Percentiles rank a stretch among this genome's conserved stretches.
Conservation (phyloP, 1,139 yeast genomes). For the Zygoascus meyerae region DNA sequence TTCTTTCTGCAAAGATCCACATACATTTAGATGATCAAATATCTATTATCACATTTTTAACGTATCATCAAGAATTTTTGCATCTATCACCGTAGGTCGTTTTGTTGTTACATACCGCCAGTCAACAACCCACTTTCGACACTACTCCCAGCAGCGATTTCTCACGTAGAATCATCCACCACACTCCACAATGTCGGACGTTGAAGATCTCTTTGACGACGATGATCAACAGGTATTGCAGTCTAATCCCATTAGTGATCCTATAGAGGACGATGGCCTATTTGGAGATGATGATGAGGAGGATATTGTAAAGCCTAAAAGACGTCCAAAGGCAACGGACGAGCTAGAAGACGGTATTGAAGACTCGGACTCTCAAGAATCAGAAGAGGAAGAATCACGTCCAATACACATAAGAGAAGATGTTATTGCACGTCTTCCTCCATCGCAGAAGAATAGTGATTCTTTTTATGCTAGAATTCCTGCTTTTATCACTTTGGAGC, state of each 20-base stretch:
- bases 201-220: slow-evolving; percentile 11
- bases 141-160: too few species aligned
- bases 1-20: too few species aligned
- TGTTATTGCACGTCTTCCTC: slow-evolving; percentile 70
- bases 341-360: slow-evolving; percentile 19
- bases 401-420: slow-evolving; percentile 37
- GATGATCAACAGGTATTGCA: not conserved
- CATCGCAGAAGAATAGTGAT: slow-evolving; percentile 41
- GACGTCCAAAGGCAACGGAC: slow-evolving; percentile 9
- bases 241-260: not conserved
- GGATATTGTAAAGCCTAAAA: slow-evolving; percentile 3
- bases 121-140: too few species aligned
- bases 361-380: slow-evolving; percentile 4
- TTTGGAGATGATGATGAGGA: slow-evolving; percentile 10
- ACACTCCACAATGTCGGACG: slow-evolving; percentile 14
- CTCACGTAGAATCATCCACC: not conserved
- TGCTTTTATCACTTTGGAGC: slow-evolving; percentile 72
- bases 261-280: slow-evolving; percentile 1
- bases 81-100: too few species aligned
- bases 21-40: too few species aligned
- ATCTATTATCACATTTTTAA: too few species aligned
- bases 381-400: slow-evolving; percentile 27
- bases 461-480: slow-evolving; percentile 68
- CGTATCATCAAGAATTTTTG: too few species aligned
- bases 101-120: too few species aligned